phyloP scores from a whole-genome alignment of 179 eudicot species.

The Drosera spatulata region DNA sequence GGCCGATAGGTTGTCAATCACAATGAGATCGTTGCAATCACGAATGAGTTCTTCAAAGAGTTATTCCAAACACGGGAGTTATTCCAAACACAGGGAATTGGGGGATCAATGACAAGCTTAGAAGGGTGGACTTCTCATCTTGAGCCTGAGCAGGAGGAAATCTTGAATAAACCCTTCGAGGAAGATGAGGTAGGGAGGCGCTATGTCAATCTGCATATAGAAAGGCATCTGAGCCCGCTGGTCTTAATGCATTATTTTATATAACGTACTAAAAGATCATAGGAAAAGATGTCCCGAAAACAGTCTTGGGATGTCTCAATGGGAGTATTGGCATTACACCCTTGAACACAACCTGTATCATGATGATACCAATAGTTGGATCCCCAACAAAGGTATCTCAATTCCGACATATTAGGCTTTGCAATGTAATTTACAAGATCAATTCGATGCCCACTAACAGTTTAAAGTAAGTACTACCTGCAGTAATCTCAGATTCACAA shows the following conservation, averaged over 20 bases:
- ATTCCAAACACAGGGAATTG: neutral
- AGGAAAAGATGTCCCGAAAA: neutral
- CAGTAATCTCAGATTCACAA: neutral
- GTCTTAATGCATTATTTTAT: neutral
- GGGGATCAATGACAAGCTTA: neutral
- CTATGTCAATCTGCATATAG: neutral
- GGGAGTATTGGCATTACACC: neutral
- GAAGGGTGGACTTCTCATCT: neutral
- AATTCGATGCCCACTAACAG: neutral
- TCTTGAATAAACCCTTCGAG: neutral
- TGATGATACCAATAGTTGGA: neutral
- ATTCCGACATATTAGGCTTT: neutral
- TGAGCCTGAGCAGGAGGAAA: neutral
- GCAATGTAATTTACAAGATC: neutral
- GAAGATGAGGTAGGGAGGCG: neutral
- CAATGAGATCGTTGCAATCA: neutral
- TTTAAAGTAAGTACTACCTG: neutral
- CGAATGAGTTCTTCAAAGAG: neutral
- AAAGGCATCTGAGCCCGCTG: neutral
- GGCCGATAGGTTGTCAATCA: neutral
- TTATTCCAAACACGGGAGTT: too few species aligned
- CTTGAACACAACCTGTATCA: neutral
- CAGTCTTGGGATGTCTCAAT: neutral
- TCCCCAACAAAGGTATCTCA: neutral
- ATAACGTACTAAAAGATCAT: neutral